Base-by-base conservation (phyloP, 176 grass and related monocot species). In the Cenchrus purpureus region DNA sequence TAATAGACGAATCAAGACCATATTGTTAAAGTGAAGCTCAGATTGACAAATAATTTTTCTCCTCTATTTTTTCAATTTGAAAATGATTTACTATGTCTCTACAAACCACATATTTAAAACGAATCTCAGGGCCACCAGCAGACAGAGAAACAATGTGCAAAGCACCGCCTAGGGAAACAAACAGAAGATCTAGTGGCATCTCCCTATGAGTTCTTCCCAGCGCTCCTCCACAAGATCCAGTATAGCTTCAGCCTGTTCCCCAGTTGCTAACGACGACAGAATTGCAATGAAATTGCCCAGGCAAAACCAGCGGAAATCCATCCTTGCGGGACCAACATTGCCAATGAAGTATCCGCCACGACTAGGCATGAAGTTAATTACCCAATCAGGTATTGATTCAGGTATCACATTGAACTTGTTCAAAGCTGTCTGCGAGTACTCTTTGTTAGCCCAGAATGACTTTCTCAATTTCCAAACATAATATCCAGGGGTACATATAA, bases 391-490 rank as follows among this genome's bases (percentile, higher is more conserved):
- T 68, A 95, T 86, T 13, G 90, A 95, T 71, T 92, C 90, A 12
- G 93, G 93, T 51, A 95, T 95, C 79, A 95, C 93, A 74, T 95
- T 95, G 72, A 95, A 95, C 64, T 95, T 95, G 88, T 95, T 95
- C 85, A 95, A 52, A 51, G 93, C 93, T 83, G 93, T 95, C 79
- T 92, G 71, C 48, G 93, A 95, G 49, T 95, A 95, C 86, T 95
- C 93, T 80, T 95, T 25, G 22, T 25, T 25, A 25, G 22, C 22
- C 22, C 22, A 25, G 22, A 25, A 25, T 25, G 22, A 25, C 22
- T 25, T 25, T 25, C 22, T 25, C 22, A 25, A 25, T 25, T 25
- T 25, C 22, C 22, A 25, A 25, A 25, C 22, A 25, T 25, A 25
- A 25, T 25, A 25, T 25, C 22, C 22, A 25, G 22, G 22, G 22